Conservation (phyloP, 306 rosid genomes). For the Sindora glabra region DNA sequence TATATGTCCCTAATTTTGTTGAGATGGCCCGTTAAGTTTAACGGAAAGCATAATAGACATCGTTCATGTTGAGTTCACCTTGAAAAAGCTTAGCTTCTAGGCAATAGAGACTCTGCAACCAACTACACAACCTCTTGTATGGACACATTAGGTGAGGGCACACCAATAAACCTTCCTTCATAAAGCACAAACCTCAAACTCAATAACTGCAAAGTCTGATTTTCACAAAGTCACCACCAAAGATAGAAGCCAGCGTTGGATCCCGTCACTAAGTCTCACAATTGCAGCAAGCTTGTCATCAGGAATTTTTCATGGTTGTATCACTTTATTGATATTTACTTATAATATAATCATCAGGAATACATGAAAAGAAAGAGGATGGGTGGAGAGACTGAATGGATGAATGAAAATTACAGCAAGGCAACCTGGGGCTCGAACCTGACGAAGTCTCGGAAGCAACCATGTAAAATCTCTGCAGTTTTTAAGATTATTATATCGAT, state of each 20-base stretch:
- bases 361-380: conserved; percentile 65
- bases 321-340: neutral
- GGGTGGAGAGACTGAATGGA: conserved; percentile 66
- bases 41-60: too few species aligned
- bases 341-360: conserved; percentile 22
- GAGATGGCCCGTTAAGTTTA: too few species aligned
- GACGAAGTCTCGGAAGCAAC: conserved; percentile 65
- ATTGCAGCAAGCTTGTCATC: conserved; percentile 75
- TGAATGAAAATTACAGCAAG: conserved; percentile 93
- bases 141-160: conserved; percentile 42
- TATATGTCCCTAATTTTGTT: too few species aligned
- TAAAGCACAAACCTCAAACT: conserved; percentile 34
- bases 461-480: too few species aligned
- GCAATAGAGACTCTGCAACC: conserved; percentile 87
- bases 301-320: neutral
- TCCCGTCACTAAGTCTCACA: conserved; percentile 79
- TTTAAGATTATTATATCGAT: too few species aligned
- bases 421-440: conserved; percentile 76
- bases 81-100: conserved; percentile 83
- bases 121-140: conserved; percentile 45
- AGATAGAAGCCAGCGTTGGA: conserved; percentile 56
- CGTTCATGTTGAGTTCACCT: too few species aligned
- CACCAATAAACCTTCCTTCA: conserved; percentile 11
- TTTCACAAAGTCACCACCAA: conserved; percentile 21
- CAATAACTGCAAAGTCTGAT: conserved; percentile 29